Conservation (phyloP, 2,329 filamentous ascomycete species). For the Hortaea sp. region DNA sequence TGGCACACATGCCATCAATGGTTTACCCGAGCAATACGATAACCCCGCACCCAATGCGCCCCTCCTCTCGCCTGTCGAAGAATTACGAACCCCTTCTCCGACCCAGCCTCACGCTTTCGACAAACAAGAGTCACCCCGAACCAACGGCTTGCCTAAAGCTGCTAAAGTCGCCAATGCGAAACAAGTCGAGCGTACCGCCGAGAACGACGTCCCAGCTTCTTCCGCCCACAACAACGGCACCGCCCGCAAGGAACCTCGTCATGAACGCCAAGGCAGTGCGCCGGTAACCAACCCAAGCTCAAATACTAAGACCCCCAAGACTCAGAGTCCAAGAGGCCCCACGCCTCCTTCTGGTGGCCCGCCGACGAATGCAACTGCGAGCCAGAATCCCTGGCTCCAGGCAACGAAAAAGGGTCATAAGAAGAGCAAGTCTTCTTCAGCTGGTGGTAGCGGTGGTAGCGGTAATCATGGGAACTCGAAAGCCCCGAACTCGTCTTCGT, state of each 20-base stretch:
- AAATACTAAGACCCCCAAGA: conserved; percentile 4
- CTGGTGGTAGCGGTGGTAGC: not conserved
- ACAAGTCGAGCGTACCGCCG: conserved; percentile 9
- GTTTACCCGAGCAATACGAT: conserved; percentile 4
- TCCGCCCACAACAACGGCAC: not conserved
- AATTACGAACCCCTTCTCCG: conserved; percentile 62
- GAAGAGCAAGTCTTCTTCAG: conserved; percentile 18
- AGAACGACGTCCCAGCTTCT: conserved; percentile 9
- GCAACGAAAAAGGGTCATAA: conserved; percentile 18
- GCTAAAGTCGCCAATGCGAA: conserved; percentile 21
- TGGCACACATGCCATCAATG: conserved; percentile 8
- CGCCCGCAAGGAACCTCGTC: conserved; percentile 2
- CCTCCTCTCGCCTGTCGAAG: conserved; percentile 62
- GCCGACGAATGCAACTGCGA: not conserved
- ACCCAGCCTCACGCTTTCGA: conserved; percentile 49
- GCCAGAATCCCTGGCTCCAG: conserved; percentile 10
- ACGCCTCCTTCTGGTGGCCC: not conserved
- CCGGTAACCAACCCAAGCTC: conserved; percentile 7
- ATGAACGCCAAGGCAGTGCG: conserved; percentile 18
- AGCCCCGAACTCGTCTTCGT: conserved; percentile 3
- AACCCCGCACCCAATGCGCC: conserved; percentile 19
- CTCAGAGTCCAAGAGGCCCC: no score
- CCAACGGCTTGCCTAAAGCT: conserved; percentile 18
- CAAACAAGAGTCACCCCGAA: conserved; percentile 13
- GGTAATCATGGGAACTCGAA: not conserved